Evolutionary conservation across 2,329 filamentous ascomycete genomes (phyloP), one percentile per base, ranked within the genome.

Genomic region (Teratosphaeria viscida): DNA sequence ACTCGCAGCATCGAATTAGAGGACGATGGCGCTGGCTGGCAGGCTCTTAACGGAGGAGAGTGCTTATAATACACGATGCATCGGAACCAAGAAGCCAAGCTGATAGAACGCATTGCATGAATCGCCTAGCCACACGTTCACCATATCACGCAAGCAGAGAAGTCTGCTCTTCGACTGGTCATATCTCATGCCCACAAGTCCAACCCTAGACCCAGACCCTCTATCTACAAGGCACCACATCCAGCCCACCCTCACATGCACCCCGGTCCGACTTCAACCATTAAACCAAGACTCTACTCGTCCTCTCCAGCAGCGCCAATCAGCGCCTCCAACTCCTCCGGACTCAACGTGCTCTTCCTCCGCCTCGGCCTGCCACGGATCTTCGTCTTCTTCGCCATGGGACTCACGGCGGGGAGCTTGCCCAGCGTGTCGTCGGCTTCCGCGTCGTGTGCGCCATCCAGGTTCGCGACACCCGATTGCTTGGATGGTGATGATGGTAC

Each of bases 301-400:
- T 19, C 23, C 10, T 54, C 23, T 14, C 5, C 23, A 54, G 27
- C 53, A 54, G 53, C 34, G 5, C 12, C 27, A n/a, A 54, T 54
- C 53, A 54, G 12, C 16, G 27, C 34, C 74, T 88, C 82, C 68
- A 92, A 74, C 73, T 92, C 89, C 78, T 86, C 87, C 2, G 87
- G 85, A 67, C 83, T 90, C 35, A 92, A 75, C 23, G 88, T 92
- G 68, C 87, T 90, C 71, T 89, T 81, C 69, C 88, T 79, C 69
- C 87, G 78, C 61, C 81, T 86, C 2, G 83, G 76, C 76, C 86
- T 72, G 70, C 84, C 67, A 72, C 78, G 70, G 75, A 81, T 71
- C 73, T 77, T 67, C 77, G 82, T 77, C 71, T 73, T 68, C 68
- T 72, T 69, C 60, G 70, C 66, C 59, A 71, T 64, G 56, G 72